phyloP scores from a whole-genome alignment of 202 grass and related monocot species.

The Saccharum hybrid region DNA sequence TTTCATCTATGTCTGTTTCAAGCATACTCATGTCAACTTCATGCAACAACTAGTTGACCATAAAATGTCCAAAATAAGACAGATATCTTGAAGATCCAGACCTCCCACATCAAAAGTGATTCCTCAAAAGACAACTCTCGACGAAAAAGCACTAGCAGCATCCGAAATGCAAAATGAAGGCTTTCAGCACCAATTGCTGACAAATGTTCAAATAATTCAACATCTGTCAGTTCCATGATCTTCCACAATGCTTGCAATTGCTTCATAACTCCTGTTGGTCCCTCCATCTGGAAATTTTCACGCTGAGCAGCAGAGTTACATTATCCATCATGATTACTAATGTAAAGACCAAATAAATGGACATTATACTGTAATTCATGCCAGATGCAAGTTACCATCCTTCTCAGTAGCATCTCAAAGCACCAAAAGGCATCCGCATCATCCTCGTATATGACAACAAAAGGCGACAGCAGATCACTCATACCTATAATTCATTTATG shows the following conservation, averaged over 20 bases:
- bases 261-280: conserved; percentile 60
- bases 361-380: conserved; percentile 18
- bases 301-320: conserved; percentile 61
- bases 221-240: conserved; percentile 67
- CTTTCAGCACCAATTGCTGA: conserved; percentile 67
- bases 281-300: conserved; percentile 98
- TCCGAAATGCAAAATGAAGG: too few relatives aligned
- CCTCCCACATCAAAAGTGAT: conserved; percentile 95
- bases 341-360: conserved; percentile 39
- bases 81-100: conserved; percentile 49
- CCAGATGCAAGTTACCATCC: conserved; percentile 76
- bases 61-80: conserved; percentile 21
- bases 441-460: conserved; percentile 70
- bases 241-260: conserved; percentile 81
- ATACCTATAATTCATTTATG: conserved; percentile 71
- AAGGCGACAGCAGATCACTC: conserved; percentile 98
- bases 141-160: conserved; percentile 87
- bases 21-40: conserved; percentile 15
- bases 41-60: not conserved
- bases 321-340: conserved; percentile 35
- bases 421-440: conserved; percentile 95
- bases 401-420: conserved; percentile 99
- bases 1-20: conserved; percentile 4
- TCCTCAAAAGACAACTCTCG: conserved; percentile 94
- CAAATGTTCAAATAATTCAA: conserved; percentile 91